Evolutionary conservation across 1,139 yeast genomes (phyloP).

Genomic region (Diutina pseudorugosa): DNA sequence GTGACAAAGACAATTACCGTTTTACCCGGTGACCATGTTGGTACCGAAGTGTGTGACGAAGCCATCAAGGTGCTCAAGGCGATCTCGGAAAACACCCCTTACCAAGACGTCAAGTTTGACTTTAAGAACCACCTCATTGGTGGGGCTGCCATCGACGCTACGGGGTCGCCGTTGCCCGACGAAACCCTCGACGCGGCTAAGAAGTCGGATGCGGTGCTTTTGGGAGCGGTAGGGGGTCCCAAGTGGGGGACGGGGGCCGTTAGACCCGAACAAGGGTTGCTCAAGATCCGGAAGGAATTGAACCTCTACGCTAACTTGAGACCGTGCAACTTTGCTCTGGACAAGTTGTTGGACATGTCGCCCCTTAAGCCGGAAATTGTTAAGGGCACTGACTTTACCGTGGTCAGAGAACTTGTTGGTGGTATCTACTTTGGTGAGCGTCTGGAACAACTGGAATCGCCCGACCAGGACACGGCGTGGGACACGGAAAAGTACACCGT

Average conservation of each 20-base stretch:
- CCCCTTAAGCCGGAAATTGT: conserved; percentile 81
- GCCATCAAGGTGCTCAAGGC: conserved; percentile 85
- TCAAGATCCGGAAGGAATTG: conserved; percentile 87
- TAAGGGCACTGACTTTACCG: conserved; percentile 80
- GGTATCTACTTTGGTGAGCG: conserved; percentile 97
- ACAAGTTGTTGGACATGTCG: conserved; percentile 68
- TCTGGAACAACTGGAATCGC: conserved; percentile 78
- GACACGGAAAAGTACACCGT: conserved; percentile 91
- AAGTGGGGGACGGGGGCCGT: conserved; percentile 95
- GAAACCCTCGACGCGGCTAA: conserved; percentile 79
- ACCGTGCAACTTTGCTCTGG: conserved; percentile 93
- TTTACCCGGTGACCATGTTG: conserved; percentile 95
- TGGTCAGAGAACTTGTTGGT: conserved; percentile 93
- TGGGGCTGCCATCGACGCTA: conserved; percentile 96
- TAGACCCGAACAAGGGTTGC: conserved; percentile 94
- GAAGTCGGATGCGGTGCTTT: conserved; percentile 79
- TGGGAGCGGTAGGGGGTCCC: conserved; percentile 99
- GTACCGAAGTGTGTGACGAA: conserved; percentile 79
- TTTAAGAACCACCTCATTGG: conserved; percentile 83
- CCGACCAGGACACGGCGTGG: conserved; percentile 55
- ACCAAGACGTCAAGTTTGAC: conserved; percentile 46
- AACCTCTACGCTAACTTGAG: conserved; percentile 90
- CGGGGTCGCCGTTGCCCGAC: conserved; percentile 88
- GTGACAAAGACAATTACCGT: conserved; percentile 61
- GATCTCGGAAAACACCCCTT: conserved; percentile 52